Base-by-base conservation (phyloP, 1,284 basidiomycete genomes). In the Ustilago tritici region DNA sequence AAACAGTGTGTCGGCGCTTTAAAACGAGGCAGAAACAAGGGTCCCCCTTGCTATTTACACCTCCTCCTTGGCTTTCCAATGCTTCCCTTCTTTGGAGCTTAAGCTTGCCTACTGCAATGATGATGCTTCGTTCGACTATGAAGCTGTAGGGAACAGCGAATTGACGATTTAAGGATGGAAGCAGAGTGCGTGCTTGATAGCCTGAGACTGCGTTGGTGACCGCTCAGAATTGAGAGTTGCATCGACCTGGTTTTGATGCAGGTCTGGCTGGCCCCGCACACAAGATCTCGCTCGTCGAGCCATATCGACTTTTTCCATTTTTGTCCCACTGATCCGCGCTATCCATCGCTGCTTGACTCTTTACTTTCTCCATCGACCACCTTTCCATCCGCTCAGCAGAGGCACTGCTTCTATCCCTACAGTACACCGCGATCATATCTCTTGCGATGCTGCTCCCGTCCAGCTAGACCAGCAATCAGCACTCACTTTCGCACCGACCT, bases 261-360 rank as follows among this genome's bases (percentile, higher is more conserved):
- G 46, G 38, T 17, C 55, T 57, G 19, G 40, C 58, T 28, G 3
- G 23, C 23, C 23, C 23, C 59, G 54, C 54, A 11, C 58, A 56
- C 54, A 43, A 19, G 32, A n/a, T 60, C 67, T 71, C 36, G 56
- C 38, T 58, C 36, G n/a, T 62, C 53, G 69, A 56, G 69, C 64
- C 69, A 71, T 71, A 66, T 71, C 69, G 63, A 71, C 69, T 59
- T 65, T 58, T 55, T 32, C 23, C 23, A 7, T 12, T 31, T 28
- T 23, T 40, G 36, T 28, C 46, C 15, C 17, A 46, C 8, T 46
- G n/a, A 40, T 40, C 47, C 34, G 7, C 53, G 12, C 47, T 38
- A 6, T 50, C 12, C 43, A 19, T 14, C 12, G 40, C 31, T 58
- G 34, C 55, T 38, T 50, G 38, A 35, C 43, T 55, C 31, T 36